Percentiles rank a stretch among this genome's conserved stretches.
These are phyloP conservation scores for Dictyostelium citrinum DNA, from an alignment of 78 protist genomes.

Conservation along the genomic window DNA sequence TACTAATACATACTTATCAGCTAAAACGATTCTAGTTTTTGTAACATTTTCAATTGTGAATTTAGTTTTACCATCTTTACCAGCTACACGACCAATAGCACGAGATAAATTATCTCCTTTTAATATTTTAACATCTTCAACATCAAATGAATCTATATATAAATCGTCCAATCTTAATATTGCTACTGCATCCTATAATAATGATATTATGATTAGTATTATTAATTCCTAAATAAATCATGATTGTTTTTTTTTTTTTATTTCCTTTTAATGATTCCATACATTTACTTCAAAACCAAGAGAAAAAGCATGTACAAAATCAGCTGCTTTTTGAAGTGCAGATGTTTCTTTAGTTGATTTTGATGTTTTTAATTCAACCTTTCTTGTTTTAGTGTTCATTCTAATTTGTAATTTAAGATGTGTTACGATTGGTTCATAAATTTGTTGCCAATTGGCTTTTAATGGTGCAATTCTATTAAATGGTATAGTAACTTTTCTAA, in stretches of 20 bases:
- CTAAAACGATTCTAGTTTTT: slow-evolving; percentile 97
- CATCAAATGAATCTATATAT: slow-evolving; percentile 96
- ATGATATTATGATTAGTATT: neutral
- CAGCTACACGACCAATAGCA: slow-evolving; percentile 99
- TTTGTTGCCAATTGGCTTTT: slow-evolving; percentile 89
- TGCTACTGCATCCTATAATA: slow-evolving; percentile 95
- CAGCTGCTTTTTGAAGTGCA: slow-evolving; percentile 94
- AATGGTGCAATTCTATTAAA: slow-evolving; percentile 93
- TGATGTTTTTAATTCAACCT: slow-evolving; percentile 92
- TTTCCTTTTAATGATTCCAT: neutral
- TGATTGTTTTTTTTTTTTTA: no score
- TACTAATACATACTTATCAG: slow-evolving; percentile 85
- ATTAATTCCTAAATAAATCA: neutral
- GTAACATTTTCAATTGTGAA: slow-evolving; percentile 98
- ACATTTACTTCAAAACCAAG: slow-evolving; percentile 95
- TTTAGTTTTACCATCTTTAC: slow-evolving; percentile 97
- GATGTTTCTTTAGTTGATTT: slow-evolving; percentile 80
- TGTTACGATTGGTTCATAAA: slow-evolving; percentile 97
- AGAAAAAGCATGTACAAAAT: slow-evolving; percentile 95
- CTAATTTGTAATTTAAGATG: slow-evolving; percentile 95
- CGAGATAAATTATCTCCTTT: slow-evolving; percentile 97
- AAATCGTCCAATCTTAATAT: slow-evolving; percentile 98
- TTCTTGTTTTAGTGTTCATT: slow-evolving; percentile 87
- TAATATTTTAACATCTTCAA: slow-evolving; percentile 95
- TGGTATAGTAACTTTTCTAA: slow-evolving; percentile 73